Base-by-base conservation (phyloP, 2,329 filamentous ascomycete species). In the Pyrenophora tritici-repentis region DNA sequence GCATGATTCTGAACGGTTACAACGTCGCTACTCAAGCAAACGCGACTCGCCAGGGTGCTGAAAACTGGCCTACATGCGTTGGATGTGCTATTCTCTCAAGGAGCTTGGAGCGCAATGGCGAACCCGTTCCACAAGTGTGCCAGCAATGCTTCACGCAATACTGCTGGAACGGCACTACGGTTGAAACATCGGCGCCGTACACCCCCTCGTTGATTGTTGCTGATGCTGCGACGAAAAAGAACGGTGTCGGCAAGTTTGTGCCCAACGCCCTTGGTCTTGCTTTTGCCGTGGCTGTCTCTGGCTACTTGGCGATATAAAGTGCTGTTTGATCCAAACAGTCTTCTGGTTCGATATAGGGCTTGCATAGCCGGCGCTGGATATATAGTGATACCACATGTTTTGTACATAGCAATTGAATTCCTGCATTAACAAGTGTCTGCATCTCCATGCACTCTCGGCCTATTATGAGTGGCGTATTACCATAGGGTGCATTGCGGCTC, bases 151-250 rank as follows among this genome's bases (percentile, higher is more conserved):
- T 97, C 73, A 61, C 78, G 10, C 74, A 78, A 16, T 97, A 97
- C 77, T 99, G 94, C 82, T 99, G 94, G 94, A 84, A 97, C 71
- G 94, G 94, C n/a, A 89, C 83, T 1, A 75, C 81, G 35, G 76
- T 75, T 0, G 59, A 57, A 9, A 61, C 47, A 0, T 62, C 71
- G 1, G 37, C 57, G 31, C 62, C 67, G 1, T 74, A 73, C 44
- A 53, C 51, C 10, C 71, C 72, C 2, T 22, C 56, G 24, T 31
- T 66, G 60, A 55, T 59, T 4, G 29, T 70, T 20, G 29, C 47
- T 9, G 45, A 51, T 29, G 39, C 67, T 8, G 50, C 62, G 3
- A 51, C 65, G 4, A 58, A 50, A 1, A 55, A 53, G 36, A 68
- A 63, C 39, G 68, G 62, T 7, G 61, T 58, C 29, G 62, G 42